These are phyloP conservation scores for Colletotrichum sp. DNA, from an alignment of 2,329 filamentous ascomycete genomes.

Conservation along the genomic window DNA sequence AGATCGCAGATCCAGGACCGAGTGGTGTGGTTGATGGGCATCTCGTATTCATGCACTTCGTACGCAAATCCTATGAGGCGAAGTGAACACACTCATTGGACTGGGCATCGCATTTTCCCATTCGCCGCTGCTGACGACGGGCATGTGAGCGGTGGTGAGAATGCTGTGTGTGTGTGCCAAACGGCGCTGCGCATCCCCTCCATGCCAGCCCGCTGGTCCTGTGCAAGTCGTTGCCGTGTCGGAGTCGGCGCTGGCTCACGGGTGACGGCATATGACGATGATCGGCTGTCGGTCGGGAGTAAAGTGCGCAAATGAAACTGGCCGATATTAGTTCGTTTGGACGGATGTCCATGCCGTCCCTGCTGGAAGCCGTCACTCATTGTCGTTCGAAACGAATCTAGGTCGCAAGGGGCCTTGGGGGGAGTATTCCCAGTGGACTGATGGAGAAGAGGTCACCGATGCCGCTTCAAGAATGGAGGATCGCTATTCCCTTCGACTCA, in stretches of 20 bases:
- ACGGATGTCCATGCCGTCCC: not conserved
- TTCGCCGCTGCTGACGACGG: not conserved
- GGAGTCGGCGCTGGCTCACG: not conserved
- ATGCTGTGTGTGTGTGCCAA: not conserved
- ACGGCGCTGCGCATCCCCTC: not conserved
- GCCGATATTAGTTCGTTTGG: not conserved
- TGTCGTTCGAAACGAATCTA: not conserved
- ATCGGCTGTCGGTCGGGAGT: not conserved
- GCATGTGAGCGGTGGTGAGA: not conserved
- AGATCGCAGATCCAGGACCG: slow-evolving; percentile 1
- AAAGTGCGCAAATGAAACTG: not conserved
- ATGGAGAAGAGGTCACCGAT: not conserved
- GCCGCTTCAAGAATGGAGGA: not conserved
- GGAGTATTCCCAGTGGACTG: not conserved
- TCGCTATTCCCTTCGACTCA: not conserved
- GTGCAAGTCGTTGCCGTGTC: not conserved
- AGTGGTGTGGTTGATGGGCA: not conserved
- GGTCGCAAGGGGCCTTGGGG: not conserved
- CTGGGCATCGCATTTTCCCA: not conserved
- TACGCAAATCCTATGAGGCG: not conserved
- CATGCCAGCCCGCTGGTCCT: not conserved
- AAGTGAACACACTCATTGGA: not conserved
- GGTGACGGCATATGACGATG: not conserved
- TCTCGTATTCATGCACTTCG: slow-evolving; percentile 22
- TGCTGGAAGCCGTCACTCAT: not conserved